phyloP scores from a whole-genome alignment of 495 filamentous ascomycete species.

The Aspergillus coremiiformis region DNA sequence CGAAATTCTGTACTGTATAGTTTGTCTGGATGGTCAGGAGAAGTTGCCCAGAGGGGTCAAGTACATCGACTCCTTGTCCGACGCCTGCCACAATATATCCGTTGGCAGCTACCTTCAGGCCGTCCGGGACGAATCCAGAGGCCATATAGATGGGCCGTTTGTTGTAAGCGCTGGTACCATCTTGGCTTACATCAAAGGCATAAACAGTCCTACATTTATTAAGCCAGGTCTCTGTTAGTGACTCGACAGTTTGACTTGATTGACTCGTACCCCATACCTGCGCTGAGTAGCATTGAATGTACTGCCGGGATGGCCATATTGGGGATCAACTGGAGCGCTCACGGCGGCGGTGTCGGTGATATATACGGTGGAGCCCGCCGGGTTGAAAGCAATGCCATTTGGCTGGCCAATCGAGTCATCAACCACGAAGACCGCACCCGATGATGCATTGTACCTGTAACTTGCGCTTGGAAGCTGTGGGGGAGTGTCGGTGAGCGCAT shows the following conservation, averaged over 20 bases:
- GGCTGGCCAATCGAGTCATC: constrained; percentile 72
- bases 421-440: constrained; percentile 51
- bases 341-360: constrained; percentile 10
- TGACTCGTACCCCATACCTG: background rate
- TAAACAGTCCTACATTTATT: constrained; percentile 21
- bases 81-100: constrained; percentile 18
- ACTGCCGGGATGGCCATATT: constrained; percentile 7
- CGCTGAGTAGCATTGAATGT: constrained; percentile 7
- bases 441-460: constrained; percentile 32
- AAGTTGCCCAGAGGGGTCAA: constrained; percentile 19
- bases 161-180: constrained; percentile 17
- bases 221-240: constrained; percentile 3
- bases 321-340: constrained; percentile 7
- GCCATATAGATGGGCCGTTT: constrained; percentile 20
- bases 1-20: constrained; percentile 27
- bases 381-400: constrained; percentile 42
- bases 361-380: constrained; percentile 11
- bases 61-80: constrained; percentile 21
- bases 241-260: background rate
- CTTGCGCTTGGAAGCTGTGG: constrained; percentile 29
- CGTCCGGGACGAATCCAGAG: constrained; percentile 21
- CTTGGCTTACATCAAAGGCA: constrained; percentile 22
- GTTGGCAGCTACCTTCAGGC: constrained; percentile 23
- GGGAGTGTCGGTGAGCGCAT: constrained; percentile 23
- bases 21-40: constrained; percentile 26